Evolutionary conservation across 352 stramenopile species (phyloP).

Genomic region (Thalassiosira sp.): DNA sequence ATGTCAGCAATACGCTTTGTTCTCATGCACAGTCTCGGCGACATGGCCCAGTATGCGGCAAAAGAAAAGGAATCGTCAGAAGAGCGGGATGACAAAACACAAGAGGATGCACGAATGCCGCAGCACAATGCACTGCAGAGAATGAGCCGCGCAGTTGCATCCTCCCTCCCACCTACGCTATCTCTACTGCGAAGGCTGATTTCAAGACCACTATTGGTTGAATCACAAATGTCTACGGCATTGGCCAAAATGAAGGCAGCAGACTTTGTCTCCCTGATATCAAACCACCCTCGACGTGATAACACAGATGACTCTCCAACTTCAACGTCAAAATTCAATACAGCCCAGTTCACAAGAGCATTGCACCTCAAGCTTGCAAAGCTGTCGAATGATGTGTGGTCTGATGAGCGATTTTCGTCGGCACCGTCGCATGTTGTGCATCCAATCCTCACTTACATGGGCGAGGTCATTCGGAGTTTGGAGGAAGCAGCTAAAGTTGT

Average conservation of each 20-base stretch:
- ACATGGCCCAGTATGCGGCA: slow-evolving; percentile 54
- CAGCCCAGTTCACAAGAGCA: slow-evolving; percentile 42
- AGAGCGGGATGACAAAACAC: not conserved
- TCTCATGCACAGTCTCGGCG: slow-evolving; percentile 61
- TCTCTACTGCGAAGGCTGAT: slow-evolving; percentile 69
- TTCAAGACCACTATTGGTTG: slow-evolving; percentile 53
- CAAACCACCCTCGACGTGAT: slow-evolving; percentile 19
- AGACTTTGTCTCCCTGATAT: slow-evolving; percentile 57
- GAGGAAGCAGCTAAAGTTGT: slow-evolving; percentile 60
- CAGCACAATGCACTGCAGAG: slow-evolving; percentile 33
- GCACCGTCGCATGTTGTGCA: slow-evolving; percentile 67
- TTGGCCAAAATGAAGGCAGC: slow-evolving; percentile 68
- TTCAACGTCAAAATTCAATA: slow-evolving; percentile 54
- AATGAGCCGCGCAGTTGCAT: slow-evolving; percentile 63
- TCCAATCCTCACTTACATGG: slow-evolving; percentile 5
- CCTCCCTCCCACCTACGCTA: slow-evolving; percentile 66
- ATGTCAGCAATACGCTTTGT: slow-evolving; percentile 70
- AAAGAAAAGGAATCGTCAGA: slow-evolving; percentile 22
- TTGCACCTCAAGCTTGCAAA: slow-evolving; percentile 65
- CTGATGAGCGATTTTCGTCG: slow-evolving; percentile 51
- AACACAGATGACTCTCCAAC: slow-evolving; percentile 24
- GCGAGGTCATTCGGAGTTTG: slow-evolving; percentile 26
- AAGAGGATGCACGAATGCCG: not conserved
- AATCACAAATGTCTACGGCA: slow-evolving; percentile 47
- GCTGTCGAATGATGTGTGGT: slow-evolving; percentile 58